A percentile compares a stretch with the other conserved stretches of the same genome.
Conservation (phyloP, 306 rosid species). For the Quercus engelmannii region DNA sequence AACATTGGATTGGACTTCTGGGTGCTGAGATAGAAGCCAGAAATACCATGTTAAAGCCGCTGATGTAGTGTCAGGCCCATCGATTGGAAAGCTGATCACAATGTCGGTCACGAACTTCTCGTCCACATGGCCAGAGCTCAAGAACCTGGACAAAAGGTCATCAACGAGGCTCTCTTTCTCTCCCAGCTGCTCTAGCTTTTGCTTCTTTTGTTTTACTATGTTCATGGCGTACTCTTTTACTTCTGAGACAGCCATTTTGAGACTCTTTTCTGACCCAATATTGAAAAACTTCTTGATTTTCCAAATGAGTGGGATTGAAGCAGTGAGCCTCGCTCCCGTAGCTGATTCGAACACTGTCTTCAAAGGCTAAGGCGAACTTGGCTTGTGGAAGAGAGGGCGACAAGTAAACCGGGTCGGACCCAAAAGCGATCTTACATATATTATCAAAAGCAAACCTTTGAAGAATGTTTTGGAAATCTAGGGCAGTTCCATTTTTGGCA, state of each 20-base stretch:
- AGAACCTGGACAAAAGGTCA: constrained; percentile 49
- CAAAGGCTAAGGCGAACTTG: constrained; percentile 50
- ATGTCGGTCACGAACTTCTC: constrained; percentile 48
- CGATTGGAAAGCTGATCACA: constrained; percentile 56
- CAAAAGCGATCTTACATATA: constrained; percentile 60
- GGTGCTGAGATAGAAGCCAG: constrained; percentile 52
- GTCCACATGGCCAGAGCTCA: constrained; percentile 49
- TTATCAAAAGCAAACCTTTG: constrained; percentile 74
- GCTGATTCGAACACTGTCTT: constrained; percentile 33
- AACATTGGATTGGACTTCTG: constrained; percentile 34
- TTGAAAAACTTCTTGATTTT: constrained; percentile 25
- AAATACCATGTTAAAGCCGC: constrained; percentile 61
- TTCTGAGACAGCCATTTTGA: constrained; percentile 17
- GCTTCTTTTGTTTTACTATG: constrained; percentile 42
- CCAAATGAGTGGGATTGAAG: constrained; percentile 32
- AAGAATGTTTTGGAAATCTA: constrained; percentile 60
- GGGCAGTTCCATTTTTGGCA: background rate
- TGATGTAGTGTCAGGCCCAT: constrained; percentile 66
- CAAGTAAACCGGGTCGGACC: constrained; percentile 58
- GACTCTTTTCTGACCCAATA: constrained; percentile 43
- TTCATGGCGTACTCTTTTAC: constrained; percentile 43
- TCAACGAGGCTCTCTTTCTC: constrained; percentile 17
- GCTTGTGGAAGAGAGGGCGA: constrained; percentile 44
- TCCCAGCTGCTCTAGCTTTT: constrained; percentile 21
- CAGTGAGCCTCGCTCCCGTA: constrained; percentile 20